Base-by-base conservation (phyloP, 306 rosid genomes). In the Vigna unguiculata region DNA sequence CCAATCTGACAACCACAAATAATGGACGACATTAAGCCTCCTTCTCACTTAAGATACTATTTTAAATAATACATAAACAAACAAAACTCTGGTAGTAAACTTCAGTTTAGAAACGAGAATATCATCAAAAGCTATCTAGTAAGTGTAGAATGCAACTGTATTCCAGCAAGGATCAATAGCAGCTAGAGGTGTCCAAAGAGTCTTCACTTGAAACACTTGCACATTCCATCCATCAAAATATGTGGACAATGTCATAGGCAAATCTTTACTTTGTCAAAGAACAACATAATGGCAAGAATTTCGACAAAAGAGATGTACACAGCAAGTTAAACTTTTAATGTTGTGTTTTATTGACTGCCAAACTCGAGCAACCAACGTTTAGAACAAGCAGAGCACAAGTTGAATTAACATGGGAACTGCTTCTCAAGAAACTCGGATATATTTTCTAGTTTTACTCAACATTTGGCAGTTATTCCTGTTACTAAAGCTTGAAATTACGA, bases 231-330 rank as follows among this genome's bases (percentile, higher is more conserved):
- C 61, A 77, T 89, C 97, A 90, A 80, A 95, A 95, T 84, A 95
- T 90, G 76, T 92, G 97, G 83, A 87, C 96, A 69, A 95, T 89
- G 84, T 95, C 98, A 80, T 92, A 92, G 41, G 98, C 96, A 72
- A 92, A 95, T 64, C 98, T 91, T 40, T 76, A 62, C 75, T 54
- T 78, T 74, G 96, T 90, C 76, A 90, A 88, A 75, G 86, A 88
- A 78, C 43, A 62, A 9, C 46, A 71, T 49, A 20, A 25, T 21
- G 28, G 73, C 25, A 59, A 62, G 16, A 79, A 63, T 55, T 61
- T 75, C 43, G 14, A 41, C 24, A 83, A 17, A 43, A 49, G 77
- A 53, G 49, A 43, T 62, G 66, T 28, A 65, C 17, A 34, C 40
- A 24, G 64, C 8, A 58, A 25, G 64, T 58, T 58, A 59, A 25